Evolutionary conservation across 2,329 filamentous ascomycete genomes (phyloP), one percentile per base, ranked within the genome.

Genomic region (Phialophora tarda): DNA sequence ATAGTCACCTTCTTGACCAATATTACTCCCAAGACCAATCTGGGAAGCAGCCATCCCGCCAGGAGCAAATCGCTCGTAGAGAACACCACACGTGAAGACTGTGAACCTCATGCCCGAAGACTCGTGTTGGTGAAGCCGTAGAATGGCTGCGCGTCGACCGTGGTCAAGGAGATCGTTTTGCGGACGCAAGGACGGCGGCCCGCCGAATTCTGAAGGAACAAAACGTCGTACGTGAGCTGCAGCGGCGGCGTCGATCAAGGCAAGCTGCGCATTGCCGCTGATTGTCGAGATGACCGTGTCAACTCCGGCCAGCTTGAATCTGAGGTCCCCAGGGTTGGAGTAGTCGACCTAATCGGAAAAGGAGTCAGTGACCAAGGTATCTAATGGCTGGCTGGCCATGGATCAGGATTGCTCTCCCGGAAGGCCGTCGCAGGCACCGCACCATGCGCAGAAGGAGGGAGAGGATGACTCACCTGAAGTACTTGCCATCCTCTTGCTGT

Each of bases 251-350:
- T 90, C 86, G 75, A 93, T 92, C 34, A 93, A 84, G 67, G 86
- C 86, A 53, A 92, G 82, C 74, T 93, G 90, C 32, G 88, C 82
- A 21, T 78, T 79, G 3, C 89, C 89, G 1, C 85, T 85, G 57
- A 93, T 86, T 0, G 90, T 93, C 1, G 90, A 93, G 63, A 93
- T 90, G 72, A 92, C 85, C 11, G 91, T 84, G 76, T 93, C 89
- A 50, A 91, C 84, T 10, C 91, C 91, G 64, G 84, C 84, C n/a
- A 93, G 83, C 8, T 86, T 84, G 75, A 88, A 91, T 14, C 82
- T 82, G 28, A 93, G 82, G 50, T 83, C 83, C 1, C 83, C 80
- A 34, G 82, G 76, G 68, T 87, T 81, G 69, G 82, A 77, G 75
- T 92, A 93, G 78, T 92, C 82, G n/a, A 92, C 88, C 48, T 70